A percentile compares a stretch with the other conserved stretches of the same genome.
Evolutionary conservation across 805 yeast genomes (phyloP).

Genomic region (Starmerella stellata): DNA sequence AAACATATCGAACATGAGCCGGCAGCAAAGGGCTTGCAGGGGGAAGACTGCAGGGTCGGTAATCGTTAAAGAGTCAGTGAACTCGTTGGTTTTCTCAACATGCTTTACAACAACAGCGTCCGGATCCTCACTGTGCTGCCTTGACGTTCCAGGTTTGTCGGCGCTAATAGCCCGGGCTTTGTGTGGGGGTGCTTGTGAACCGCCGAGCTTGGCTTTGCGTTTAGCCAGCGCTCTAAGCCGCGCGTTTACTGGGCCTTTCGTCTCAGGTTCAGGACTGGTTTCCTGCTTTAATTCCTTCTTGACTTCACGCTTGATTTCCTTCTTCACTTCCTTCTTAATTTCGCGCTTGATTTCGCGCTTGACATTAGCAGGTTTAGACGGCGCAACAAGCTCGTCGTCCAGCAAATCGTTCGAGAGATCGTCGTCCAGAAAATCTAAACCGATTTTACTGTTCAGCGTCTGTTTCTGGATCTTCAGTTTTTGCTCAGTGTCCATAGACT

Average conservation of each 20-base stretch:
- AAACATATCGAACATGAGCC: slow-evolving; percentile 59
- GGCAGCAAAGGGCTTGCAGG: slow-evolving; percentile 79
- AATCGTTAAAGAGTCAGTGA: slow-evolving; percentile 49
- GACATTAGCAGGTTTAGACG: background rate
- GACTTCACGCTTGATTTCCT: slow-evolving; percentile 7
- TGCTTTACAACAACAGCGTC: slow-evolving; percentile 74
- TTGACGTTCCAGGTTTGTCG: background rate
- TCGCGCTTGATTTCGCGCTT: background rate
- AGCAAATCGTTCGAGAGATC: slow-evolving; percentile 20
- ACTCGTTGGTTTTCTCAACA: slow-evolving; percentile 33
- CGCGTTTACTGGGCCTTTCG: slow-evolving; percentile 24
- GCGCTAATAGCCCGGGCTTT: slow-evolving; percentile 18
- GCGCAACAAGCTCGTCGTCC: slow-evolving; percentile 19
- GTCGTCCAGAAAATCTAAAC: slow-evolving; percentile 27
- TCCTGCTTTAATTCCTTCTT: slow-evolving; percentile 8
- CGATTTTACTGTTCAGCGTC: slow-evolving; percentile 28
- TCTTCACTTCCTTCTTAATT: background rate
- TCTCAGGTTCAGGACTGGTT: slow-evolving; percentile 5
- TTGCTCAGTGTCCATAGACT: slow-evolving; percentile 28
- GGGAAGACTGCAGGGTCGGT: slow-evolving; percentile 73
- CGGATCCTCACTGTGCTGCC: slow-evolving; percentile 16
- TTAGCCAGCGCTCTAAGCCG: slow-evolving; percentile 89
- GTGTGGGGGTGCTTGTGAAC: slow-evolving; percentile 13
- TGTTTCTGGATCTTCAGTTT: slow-evolving; percentile 35
- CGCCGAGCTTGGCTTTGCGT: slow-evolving; percentile 53